Evolutionary conservation across 2,329 filamentous ascomycete genomes (phyloP), one percentile per base, ranked within the genome.

Genomic region (Pseudopithomyces maydicus): DNA sequence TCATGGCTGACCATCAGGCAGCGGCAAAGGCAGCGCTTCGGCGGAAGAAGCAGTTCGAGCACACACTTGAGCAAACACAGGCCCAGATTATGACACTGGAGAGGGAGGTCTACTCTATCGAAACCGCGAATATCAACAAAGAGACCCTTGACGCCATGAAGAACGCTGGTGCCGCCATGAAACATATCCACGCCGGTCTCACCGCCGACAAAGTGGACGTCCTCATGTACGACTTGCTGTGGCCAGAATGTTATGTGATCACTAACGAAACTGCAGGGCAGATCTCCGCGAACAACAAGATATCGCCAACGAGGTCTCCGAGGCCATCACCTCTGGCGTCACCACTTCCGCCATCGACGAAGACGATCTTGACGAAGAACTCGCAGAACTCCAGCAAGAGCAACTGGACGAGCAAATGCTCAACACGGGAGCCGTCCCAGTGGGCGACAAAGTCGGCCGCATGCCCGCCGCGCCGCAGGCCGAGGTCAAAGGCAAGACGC

Each of bases 111-210:
- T 95, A 95, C 77, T 89, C 91, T 58, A 98, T 99, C 81, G 95
- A 99, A 79, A 92, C 93, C 46, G 95, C 95, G 60, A 99, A 98
- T 77, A 97, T 99, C 82, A 99, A 99, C 83, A 89, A 94, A 79
- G 93, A 97, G 82, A 99, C 95, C 12, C 83, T 98, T 63, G 86
- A 89, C 66, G 94, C 93, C 7, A 97, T 99, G 92, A 89, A 96
- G 85, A 89, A 89, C 74, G 94, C 95, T 11, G 88, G 91, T 64
- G 81, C 88, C 59, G 95, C 94, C 35, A 98, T 99, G 93, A 90
- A 93, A 81, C 82, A 89, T 63, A 99, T 99, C 68, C 92, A 98
- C 75, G 89, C 88, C 68, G 90, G 90, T 63, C 86, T 98, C 64
- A 97, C 91, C 47, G 90, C 95, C 62, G 92, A 97, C 69, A 95